A percentile compares a stretch with the other conserved stretches of the same genome.
Conservation (phyloP, 164 flowering plant genomes). For the Saururus chinensis region DNA sequence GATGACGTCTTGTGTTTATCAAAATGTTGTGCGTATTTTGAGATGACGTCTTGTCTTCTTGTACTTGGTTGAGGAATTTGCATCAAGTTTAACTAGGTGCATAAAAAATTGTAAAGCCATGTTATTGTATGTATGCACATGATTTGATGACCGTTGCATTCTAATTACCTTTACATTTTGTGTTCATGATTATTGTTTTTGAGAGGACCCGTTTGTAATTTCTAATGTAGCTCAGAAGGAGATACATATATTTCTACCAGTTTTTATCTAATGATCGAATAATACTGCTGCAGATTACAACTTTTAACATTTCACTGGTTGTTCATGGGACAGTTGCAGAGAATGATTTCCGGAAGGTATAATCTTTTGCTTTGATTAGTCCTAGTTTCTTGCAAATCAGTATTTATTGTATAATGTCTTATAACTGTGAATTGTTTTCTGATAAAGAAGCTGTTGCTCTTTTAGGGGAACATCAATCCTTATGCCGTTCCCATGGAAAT, state of each 20-base stretch:
- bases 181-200: too few species aligned
- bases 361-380: neutral
- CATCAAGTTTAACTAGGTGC: too few species aligned
- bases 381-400: neutral
- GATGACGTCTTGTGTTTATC: neutral
- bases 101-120: too few species aligned
- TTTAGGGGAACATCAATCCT: slow-evolving; percentile 57
- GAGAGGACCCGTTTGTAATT: too few species aligned
- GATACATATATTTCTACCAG: too few species aligned
- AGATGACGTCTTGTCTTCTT: neutral
- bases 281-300: slow-evolving; percentile 53
- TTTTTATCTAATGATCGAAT: neutral
- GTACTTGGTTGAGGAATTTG: too few species aligned
- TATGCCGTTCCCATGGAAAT: slow-evolving; percentile 75
- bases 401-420: neutral
- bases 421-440: neutral
- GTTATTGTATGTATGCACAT: too few species aligned
- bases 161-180: too few species aligned
- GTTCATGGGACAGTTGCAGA: slow-evolving; percentile 96
- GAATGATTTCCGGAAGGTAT: slow-evolving; percentile 66
- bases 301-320: slow-evolving; percentile 86
- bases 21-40: too few species aligned
- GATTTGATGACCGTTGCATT: too few species aligned
- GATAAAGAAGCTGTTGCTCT: neutral
- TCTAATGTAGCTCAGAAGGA: neutral